Evolutionary conservation across 2,329 filamentous ascomycete species (phyloP), one percentile per base, ranked within the genome.

Genomic region (Pseudogymnoascus verrucosus): DNA sequence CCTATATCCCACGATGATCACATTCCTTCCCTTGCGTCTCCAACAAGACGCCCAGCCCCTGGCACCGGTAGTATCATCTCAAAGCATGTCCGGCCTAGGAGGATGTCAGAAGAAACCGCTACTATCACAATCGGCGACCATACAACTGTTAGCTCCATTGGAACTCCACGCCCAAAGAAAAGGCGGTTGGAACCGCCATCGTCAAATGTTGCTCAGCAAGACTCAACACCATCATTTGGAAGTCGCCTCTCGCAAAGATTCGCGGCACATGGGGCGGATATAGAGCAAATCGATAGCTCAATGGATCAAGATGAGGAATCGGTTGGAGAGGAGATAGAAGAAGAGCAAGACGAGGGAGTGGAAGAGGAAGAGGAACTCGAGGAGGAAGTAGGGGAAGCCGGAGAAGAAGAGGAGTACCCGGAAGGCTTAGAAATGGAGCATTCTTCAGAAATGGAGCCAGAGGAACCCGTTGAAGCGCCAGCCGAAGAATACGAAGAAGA

Each of bases 71-170:
- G 68, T 69, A 63, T 65, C 62, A 65, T 71, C 62, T 65, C 68
- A 34, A 65, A 57, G 36, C 62, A 65, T 61, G 23, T 69, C 23
- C 68, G 65, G 63, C 44, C 64, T 36, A 63, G 68, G 51, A 64
- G 68, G 62, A 59, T 63, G n/a, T 65, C 65, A 62, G 39, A 66
- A 40, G 69, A 72, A 62, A 68, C 68, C n/a, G 72, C 73, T 14
- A 74, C 71, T 12, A 74, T 74, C 40, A 73, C 69, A 3, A 74
- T 74, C 62, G 73, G 71, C 16, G 68, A 73, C 31, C 68, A 72
- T 26, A 74, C 71, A 2, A 64, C 71, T 12, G 73, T 68, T 5
- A 73, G 71, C 37, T 68, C 69, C 16, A 71, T 74, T 62, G 72
- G 71, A 10, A 69, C 67, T 2, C 68, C 69, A 28, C 62, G 57